These are phyloP conservation scores for Jacaranda mimosifolia DNA, from an alignment of 257 asterid species.

Conservation along the genomic window DNA sequence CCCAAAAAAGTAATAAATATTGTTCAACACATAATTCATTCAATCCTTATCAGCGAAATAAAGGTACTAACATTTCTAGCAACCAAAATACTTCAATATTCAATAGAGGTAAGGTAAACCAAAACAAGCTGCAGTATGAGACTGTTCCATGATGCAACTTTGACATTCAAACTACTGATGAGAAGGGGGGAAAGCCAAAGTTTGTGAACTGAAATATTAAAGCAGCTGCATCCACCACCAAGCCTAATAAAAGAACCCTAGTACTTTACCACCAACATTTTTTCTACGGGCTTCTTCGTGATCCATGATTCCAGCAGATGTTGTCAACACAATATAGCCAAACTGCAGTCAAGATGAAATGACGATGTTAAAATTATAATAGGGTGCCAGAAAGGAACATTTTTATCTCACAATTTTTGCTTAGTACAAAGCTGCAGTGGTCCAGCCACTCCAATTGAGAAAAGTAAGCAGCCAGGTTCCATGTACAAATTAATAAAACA, in stretches of 20 bases:
- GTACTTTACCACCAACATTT: constrained; percentile 43
- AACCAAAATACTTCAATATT: too few species aligned
- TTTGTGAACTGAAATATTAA: neutral
- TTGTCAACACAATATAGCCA: constrained; percentile 43
- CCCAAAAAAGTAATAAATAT: neutral
- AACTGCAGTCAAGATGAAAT: constrained; percentile 22
- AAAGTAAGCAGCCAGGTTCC: neutral
- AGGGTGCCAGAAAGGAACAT: too few species aligned
- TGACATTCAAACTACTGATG: neutral
- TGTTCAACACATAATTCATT: neutral
- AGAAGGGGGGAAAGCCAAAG: too few species aligned
- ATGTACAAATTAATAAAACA: neutral
- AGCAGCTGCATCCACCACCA: neutral
- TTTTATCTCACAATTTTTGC: too few species aligned
- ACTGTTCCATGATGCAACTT: neutral
- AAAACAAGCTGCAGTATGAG: too few species aligned
- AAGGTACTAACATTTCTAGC: too few species aligned
- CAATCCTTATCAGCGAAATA: neutral
- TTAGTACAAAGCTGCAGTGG: too few species aligned
- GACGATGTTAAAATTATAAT: too few species aligned
- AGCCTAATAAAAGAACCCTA: constrained; percentile 43
- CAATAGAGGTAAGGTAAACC: too few species aligned
- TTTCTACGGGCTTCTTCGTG: constrained; percentile 50
- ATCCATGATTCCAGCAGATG: constrained; percentile 48
- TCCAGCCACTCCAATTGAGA: neutral